Conservation (phyloP, 2,329 filamentous ascomycete species). For the Fusarium proliferatum region DNA sequence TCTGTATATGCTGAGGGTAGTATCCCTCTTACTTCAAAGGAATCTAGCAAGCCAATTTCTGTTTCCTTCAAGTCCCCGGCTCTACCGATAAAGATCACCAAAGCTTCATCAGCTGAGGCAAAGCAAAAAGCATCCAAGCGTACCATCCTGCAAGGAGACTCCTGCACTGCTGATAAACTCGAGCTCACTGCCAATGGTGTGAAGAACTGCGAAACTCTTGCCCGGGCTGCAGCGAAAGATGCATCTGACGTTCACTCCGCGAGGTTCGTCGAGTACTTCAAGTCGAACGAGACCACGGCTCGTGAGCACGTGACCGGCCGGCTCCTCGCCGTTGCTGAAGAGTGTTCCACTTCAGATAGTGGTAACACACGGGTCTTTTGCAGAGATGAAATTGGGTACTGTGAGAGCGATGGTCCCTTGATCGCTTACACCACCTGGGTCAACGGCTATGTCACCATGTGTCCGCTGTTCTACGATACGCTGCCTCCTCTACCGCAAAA, state of each 20-base stretch:
- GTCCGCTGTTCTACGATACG: constrained; percentile 30
- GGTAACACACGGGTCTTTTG: constrained; percentile 19
- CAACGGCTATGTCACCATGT: constrained; percentile 33
- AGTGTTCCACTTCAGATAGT: constrained; percentile 19
- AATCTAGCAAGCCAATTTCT: neutral
- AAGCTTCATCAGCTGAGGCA: constrained; percentile 1
- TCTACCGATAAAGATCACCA: constrained; percentile 7
- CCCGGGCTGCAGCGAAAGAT: constrained; percentile 29
- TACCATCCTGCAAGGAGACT: neutral
- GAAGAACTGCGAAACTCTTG: constrained; percentile 27
- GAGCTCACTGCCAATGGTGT: constrained; percentile 17
- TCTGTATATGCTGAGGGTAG: constrained; percentile 21
- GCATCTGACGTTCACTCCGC: constrained; percentile 16
- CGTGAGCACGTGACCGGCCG: constrained; percentile 30
- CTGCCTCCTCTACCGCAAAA: constrained; percentile 11
- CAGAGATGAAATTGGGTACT: constrained; percentile 11
- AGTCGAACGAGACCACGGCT: constrained; percentile 31
- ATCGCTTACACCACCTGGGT: constrained; percentile 38
- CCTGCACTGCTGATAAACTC: constrained; percentile 9
- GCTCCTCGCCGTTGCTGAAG: constrained; percentile 29
- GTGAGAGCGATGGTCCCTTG: constrained; percentile 23
- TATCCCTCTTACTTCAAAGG: neutral
- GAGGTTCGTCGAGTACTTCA: constrained; percentile 38
- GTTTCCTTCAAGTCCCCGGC: constrained; percentile 8
- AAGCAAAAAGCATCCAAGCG: constrained; percentile 12